Conservation (phyloP, 2,329 filamentous ascomycete genomes). For the Botrytis paeoniae region DNA sequence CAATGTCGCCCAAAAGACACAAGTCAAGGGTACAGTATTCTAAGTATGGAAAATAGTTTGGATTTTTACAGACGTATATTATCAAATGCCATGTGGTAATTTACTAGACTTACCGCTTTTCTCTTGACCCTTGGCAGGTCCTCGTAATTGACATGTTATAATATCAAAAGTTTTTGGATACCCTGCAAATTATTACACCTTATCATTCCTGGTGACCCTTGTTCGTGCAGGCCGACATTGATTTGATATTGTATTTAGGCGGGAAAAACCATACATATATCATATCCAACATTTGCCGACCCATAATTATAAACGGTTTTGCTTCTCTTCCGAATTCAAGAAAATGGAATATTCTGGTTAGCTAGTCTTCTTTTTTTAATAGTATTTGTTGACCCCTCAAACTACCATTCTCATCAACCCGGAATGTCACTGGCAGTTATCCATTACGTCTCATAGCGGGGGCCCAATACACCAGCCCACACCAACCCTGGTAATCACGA, state of each 20-base stretch:
- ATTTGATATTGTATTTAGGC: too few species aligned
- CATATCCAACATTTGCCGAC: too few species aligned
- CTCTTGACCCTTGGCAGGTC: constrained; percentile 1
- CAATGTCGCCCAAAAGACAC: constrained; percentile 44
- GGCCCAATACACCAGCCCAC: background rate
- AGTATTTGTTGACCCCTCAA: background rate
- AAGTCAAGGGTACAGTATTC: constrained; percentile 43
- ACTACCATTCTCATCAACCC: background rate
- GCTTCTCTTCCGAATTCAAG: background rate
- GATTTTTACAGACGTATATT: background rate
- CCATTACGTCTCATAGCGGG: constrained; percentile 2
- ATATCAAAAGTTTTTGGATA: constrained; percentile 13
- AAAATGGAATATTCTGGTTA: background rate
- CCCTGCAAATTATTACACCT: background rate
- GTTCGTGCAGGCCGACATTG: background rate
- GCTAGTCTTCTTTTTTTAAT: background rate
- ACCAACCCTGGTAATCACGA: background rate
- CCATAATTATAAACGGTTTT: background rate
- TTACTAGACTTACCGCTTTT: background rate
- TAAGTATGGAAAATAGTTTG: constrained; percentile 14
- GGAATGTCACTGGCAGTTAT: background rate
- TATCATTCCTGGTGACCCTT: background rate
- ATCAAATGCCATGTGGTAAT: background rate
- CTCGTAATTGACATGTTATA: constrained; percentile 7
- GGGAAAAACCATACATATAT: background rate